Conservation (phyloP, 352 stramenopile genomes). For the Globisporangium solare region DNA sequence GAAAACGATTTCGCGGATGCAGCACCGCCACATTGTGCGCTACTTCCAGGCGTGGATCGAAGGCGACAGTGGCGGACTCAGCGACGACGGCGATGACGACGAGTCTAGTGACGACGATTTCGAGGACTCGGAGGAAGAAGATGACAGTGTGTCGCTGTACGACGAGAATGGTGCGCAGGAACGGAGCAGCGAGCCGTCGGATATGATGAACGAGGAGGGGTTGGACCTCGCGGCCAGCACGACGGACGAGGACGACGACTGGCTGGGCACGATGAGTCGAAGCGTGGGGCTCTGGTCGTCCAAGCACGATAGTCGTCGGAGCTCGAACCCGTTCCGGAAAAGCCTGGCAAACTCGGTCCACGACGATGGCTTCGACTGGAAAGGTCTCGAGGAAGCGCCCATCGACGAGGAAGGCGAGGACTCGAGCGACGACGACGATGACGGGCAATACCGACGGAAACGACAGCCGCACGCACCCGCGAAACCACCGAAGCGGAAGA, state of each 20-base stretch:
- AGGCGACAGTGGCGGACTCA: conserved; percentile 51
- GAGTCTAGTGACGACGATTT: conserved; percentile 32
- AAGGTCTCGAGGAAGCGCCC: conserved; percentile 50
- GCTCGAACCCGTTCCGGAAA: conserved; percentile 22
- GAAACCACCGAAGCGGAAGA: conserved; percentile 30
- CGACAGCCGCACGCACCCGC: background rate
- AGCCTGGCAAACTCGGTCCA: conserved; percentile 11
- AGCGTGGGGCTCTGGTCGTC: conserved; percentile 66
- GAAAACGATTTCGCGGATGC: conserved; percentile 95
- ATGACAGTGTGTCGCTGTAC: conserved; percentile 18
- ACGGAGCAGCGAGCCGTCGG: conserved; percentile 24
- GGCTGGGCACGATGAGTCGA: conserved; percentile 64
- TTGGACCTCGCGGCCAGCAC: conserved; percentile 24
- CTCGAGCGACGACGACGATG: conserved; percentile 22
- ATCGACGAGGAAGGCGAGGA: conserved; percentile 27
- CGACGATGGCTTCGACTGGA: conserved; percentile 73
- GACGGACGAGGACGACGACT: conserved; percentile 72
- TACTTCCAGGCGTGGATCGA: conserved; percentile 92
- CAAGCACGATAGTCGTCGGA: conserved; percentile 50
- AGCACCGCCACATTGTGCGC: conserved; percentile 95
- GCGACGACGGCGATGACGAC: conserved; percentile 35
- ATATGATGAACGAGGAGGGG: conserved; percentile 19
- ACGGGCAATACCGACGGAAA: conserved; percentile 9
- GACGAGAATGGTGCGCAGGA: conserved; percentile 25
- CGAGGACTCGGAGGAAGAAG: conserved; percentile 25